Base-by-base conservation (phyloP, 208 protist genomes). In the Trichomonas gallinae region DNA sequence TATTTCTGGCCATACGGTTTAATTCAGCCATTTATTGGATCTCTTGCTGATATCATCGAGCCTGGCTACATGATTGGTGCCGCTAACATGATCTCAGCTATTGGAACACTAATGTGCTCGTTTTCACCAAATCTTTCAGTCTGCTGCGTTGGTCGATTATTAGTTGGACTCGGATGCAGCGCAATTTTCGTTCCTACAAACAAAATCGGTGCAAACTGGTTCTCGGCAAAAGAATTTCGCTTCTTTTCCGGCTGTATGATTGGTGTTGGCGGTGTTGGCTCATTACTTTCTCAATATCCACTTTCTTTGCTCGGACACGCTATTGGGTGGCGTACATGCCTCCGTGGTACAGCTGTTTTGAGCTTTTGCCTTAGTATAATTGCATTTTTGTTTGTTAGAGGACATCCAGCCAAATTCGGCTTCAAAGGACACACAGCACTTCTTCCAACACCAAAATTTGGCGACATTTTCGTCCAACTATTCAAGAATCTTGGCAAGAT, bases 1-100 rank as follows among this genome's bases (percentile, higher is more conserved):
- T 93, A 93, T 51, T 93, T 93, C 31, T 93, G 87, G 87, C 87
- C 87, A 38, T 93, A 93, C 15, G 87, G 87, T 38, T 51, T 93
- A 48, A 48, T 93, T 34, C 87, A 93, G 45, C 87, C 87, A n/a
- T 93, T 93, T 26, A 38, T 93, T 36, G 87, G 87, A 34, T 93
- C 87, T 34, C 31, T 93, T 38, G 40, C 87, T 49, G 87, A 93
- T 51, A 93, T 93, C 31, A 38, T 93, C 10, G 87, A 93, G 21
- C 87, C 87, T 31, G 87, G 87, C n/a, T 48, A 51, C 51, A 93
- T 93, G 87, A 93, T 93, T 36, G 87, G 44, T 38, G 2, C 31
- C 46, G 40, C 87, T 38, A 93, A 93, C 31, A n/a, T 93, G 13
- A 31, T 48, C 10, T 93, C 87, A 38, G 40, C 87, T 38, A 38